phyloP scores from a whole-genome alignment of 2,329 filamentous ascomycete genomes.

The Ophiostoma sp. region DNA sequence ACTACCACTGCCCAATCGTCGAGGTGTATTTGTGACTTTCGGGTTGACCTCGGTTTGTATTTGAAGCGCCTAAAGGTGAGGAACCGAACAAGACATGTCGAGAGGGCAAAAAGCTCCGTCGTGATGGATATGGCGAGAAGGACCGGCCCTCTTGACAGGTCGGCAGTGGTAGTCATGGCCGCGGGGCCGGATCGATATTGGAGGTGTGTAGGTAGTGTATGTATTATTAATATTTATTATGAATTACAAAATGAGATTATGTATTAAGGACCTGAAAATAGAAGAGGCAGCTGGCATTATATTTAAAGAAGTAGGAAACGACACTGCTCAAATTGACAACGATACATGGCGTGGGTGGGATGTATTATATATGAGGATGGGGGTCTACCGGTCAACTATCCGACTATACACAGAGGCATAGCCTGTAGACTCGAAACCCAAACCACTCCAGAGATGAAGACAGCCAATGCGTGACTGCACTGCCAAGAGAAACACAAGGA shows the following conservation, averaged over 20 bases:
- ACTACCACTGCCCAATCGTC: background rate
- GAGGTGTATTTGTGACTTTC: background rate
- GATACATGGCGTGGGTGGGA: background rate
- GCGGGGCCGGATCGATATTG: constrained; percentile 5
- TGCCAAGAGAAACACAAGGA: background rate
- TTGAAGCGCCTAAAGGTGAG: background rate
- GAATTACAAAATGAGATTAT: background rate
- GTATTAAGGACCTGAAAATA: background rate
- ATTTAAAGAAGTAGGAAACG: background rate
- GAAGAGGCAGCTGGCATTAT: background rate
- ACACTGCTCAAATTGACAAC: background rate
- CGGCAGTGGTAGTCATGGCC: constrained; percentile 29
- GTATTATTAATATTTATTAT: background rate
- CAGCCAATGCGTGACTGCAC: background rate
- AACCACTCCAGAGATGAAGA: background rate
- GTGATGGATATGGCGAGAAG: constrained; percentile 37
- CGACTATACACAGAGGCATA: background rate
- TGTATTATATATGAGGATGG: background rate
- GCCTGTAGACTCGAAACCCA: no score
- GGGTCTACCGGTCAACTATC: background rate
- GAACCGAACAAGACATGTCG: background rate
- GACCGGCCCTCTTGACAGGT: constrained; percentile 35
- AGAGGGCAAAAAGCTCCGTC: constrained; percentile 34
- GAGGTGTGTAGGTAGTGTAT: background rate
- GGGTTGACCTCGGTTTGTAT: background rate